These are phyloP conservation scores for Pleurotus pulmonarius DNA, from an alignment of 768 basidiomycete genomes.

Conservation along the genomic window DNA sequence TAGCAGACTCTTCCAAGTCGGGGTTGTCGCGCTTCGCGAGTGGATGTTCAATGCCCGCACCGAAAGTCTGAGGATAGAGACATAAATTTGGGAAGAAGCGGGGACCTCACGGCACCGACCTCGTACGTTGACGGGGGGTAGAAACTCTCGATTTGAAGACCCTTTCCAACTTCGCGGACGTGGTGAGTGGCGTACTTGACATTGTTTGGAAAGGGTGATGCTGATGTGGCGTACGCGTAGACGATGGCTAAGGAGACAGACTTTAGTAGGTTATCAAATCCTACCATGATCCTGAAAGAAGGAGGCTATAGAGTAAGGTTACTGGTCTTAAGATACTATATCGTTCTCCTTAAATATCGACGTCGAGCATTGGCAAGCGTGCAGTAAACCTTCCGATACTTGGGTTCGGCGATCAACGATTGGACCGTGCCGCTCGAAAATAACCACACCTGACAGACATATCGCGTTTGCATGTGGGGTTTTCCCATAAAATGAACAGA, in stretches of 20 bases:
- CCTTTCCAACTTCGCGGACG: conserved; percentile 21
- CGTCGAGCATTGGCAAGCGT: too few relatives aligned
- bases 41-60: conserved; percentile 25
- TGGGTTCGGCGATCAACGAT: too few relatives aligned
- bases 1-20: conserved; percentile 19
- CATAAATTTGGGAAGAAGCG: background rate
- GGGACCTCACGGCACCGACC: conserved; percentile 14
- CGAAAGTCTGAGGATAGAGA: conserved; percentile 21
- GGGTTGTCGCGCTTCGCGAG: conserved; percentile 19
- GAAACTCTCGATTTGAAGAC: conserved; percentile 27
- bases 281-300: conserved; percentile 13
- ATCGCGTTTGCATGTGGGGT: too few relatives aligned
- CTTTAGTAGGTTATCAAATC: conserved; percentile 23
- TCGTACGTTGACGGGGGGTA: conserved; percentile 32
- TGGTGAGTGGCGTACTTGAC: conserved; percentile 29
- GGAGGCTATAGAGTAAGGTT: too few relatives aligned
- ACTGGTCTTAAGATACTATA: too few relatives aligned
- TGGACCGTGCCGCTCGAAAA: too few relatives aligned
- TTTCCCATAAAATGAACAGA: too few relatives aligned
- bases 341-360: too few relatives aligned
- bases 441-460: too few relatives aligned
- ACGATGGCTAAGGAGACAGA: conserved; percentile 23
- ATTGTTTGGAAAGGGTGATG: conserved; percentile 22
- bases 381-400: too few relatives aligned
- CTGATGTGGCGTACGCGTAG: conserved; percentile 21